A percentile compares a stretch with the other conserved stretches of the same genome.
Conservation (phyloP, 306 rosid species). For the Castanea mollissima region DNA sequence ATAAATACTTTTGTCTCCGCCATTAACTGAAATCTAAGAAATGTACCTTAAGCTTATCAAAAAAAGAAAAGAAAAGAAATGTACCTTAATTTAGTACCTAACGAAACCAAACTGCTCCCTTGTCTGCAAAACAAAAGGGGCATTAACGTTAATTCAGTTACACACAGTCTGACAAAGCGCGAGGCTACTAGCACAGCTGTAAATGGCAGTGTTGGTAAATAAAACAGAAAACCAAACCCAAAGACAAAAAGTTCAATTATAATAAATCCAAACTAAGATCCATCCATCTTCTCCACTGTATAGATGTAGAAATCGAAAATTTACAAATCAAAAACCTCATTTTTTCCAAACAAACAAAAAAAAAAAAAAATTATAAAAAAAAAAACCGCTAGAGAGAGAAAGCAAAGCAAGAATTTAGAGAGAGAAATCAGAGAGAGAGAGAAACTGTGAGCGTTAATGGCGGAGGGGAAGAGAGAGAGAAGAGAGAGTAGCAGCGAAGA, state of each 20-base stretch:
- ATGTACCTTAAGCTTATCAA: too few relatives aligned
- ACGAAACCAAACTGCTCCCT: too few relatives aligned
- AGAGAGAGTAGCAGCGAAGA: constrained; percentile 60
- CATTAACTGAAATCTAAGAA: too few relatives aligned
- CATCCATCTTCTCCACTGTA: constrained; percentile 44
- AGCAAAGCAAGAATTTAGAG: constrained; percentile 21
- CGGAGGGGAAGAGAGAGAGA: constrained; percentile 84
- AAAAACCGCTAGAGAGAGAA: constrained; percentile 6
- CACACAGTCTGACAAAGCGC: not conserved
- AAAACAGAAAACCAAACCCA: not conserved
- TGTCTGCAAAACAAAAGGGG: not conserved
- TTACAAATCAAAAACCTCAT: constrained; percentile 24
- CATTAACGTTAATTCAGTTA: not conserved
- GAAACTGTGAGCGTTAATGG: constrained; percentile 57
- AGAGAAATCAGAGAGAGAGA: constrained; percentile 15
- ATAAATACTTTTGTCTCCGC: too few relatives aligned
- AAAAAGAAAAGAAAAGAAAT: too few relatives aligned
- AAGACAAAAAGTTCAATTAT: not conserved
- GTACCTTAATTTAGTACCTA: too few relatives aligned
- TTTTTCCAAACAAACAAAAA: constrained; percentile 38
- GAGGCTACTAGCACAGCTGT: not conserved
- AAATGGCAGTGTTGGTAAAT: constrained; percentile 44
- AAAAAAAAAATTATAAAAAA: not conserved
- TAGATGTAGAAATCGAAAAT: too few relatives aligned
- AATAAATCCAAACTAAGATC: constrained; percentile 38